A percentile compares a stretch with the other conserved stretches of the same genome.
phyloP scores from a whole-genome alignment of 345 rosid genomes.

The Sonneratia caseolaris region DNA sequence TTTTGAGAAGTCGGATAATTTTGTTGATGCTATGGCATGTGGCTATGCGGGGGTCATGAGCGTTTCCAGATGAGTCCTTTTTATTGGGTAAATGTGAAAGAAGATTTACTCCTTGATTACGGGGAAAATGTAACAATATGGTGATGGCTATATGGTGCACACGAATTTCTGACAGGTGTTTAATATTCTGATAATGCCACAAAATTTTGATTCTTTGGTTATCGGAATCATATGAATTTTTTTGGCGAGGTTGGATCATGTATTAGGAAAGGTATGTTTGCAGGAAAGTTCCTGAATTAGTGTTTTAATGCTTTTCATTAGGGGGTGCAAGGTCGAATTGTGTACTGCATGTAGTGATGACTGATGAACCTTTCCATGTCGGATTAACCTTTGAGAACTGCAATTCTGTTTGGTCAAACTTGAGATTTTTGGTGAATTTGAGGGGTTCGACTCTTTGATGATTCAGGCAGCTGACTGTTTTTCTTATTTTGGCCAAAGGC shows the following conservation, averaged over 20 bases:
- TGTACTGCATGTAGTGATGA: background rate
- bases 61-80: no score
- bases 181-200: background rate
- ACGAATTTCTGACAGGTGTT: background rate
- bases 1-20: background rate
- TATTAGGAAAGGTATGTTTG: background rate
- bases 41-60: no score
- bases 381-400: background rate
- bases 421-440: background rate
- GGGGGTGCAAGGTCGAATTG: background rate
- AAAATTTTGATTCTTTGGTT: background rate
- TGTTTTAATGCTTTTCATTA: background rate
- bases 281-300: background rate
- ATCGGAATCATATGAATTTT: background rate
- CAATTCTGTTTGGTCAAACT: background rate
- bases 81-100: background rate
- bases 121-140: background rate
- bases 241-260: background rate
- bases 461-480: background rate
- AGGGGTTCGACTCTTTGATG: background rate
- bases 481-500: background rate
- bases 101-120: background rate
- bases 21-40: background rate
- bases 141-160: background rate
- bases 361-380: background rate